A percentile compares a stretch with the other conserved stretches of the same genome.
These are phyloP conservation scores for Stephania japonica DNA, from an alignment of 164 flowering plant species.

Conservation along the genomic window DNA sequence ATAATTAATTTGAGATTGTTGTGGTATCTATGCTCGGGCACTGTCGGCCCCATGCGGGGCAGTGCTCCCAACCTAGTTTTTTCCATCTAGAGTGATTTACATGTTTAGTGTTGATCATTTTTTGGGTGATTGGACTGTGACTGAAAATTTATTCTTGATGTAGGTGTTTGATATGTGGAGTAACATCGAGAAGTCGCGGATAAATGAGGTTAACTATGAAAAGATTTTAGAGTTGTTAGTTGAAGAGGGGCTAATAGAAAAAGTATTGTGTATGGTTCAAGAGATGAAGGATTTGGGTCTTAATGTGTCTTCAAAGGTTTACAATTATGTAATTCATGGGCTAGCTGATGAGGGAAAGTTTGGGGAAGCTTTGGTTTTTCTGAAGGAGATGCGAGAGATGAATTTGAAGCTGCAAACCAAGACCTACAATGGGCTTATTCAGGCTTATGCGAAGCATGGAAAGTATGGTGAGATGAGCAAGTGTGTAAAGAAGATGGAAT, in stretches of 20 bases:
- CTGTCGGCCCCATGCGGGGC: too few relatives aligned
- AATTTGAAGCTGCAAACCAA: constrained; percentile 24
- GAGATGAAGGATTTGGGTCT: constrained; percentile 34
- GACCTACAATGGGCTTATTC: constrained; percentile 46
- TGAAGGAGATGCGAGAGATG: constrained; percentile 37
- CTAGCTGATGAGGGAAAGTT: constrained; percentile 35
- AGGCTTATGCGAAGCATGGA: constrained; percentile 41
- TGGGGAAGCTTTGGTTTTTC: constrained; percentile 29
- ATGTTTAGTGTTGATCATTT: too few relatives aligned
- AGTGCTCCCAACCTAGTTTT: too few relatives aligned
- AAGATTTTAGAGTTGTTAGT: constrained; percentile 35
- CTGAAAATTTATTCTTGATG: not conserved
- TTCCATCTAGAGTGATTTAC: too few relatives aligned
- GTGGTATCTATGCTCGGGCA: too few relatives aligned
- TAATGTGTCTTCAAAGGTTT: constrained; percentile 29
- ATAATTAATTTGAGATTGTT: too few relatives aligned
- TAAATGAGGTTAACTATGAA: constrained; percentile 33
- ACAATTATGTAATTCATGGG: constrained; percentile 45
- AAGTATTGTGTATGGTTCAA: constrained; percentile 24
- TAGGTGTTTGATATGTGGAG: constrained; percentile 62
- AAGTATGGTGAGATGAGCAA: constrained; percentile 57
- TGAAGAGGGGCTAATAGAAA: constrained; percentile 37
- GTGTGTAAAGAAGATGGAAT: constrained; percentile 50
- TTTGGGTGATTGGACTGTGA: too few relatives aligned
- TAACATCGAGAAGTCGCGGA: constrained; percentile 33